Conservation (phyloP, 768 basidiomycete species). For the Pleurotus ostreatus region DNA sequence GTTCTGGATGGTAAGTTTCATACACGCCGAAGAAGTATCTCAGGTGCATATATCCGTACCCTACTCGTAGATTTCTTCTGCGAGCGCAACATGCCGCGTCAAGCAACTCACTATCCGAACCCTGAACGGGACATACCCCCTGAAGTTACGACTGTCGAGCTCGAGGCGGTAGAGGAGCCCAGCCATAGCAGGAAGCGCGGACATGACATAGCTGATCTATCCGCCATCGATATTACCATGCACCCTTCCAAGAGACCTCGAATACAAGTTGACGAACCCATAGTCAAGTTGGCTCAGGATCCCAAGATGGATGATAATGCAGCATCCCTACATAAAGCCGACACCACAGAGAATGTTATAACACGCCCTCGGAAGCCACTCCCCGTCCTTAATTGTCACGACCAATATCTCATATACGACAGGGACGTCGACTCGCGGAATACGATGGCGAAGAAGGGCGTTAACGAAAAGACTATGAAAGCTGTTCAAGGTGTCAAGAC, state of each 20-base stretch:
- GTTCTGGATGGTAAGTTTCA: constrained; percentile 10
- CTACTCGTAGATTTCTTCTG: not conserved
- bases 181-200: not conserved
- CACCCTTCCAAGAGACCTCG: not conserved
- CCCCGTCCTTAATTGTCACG: not conserved
- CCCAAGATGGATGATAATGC: not conserved
- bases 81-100: not conserved
- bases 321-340: not conserved
- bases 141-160: no score
- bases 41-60: not conserved
- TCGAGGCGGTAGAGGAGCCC: not conserved
- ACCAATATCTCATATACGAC: no score
- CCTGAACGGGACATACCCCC: no score
- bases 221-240: not conserved
- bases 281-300: not conserved
- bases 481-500: no score
- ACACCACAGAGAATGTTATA: not conserved
- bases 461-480: no score
- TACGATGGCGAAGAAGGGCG: no score
- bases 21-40: not conserved
- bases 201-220: not conserved
- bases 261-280: not conserved
- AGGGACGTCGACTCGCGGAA: no score
- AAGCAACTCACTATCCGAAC: no score
- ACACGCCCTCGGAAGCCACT: not conserved